Conservation (phyloP, 306 rosid species). For the Amphicarpaea edgeworthii region DNA sequence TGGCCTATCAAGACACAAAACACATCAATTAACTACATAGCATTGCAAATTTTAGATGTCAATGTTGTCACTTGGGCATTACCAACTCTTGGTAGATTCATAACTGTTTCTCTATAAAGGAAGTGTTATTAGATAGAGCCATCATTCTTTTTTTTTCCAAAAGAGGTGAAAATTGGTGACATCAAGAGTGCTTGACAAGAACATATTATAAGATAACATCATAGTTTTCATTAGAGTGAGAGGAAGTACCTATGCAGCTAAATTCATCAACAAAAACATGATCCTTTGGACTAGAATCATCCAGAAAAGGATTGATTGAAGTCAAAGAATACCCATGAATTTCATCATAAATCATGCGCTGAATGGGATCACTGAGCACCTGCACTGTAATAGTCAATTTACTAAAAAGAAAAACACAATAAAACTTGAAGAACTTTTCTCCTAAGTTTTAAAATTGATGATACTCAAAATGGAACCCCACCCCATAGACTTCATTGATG, state of each 20-base stretch:
- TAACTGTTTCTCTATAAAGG: background rate
- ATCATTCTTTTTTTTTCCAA: background rate
- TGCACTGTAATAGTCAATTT: conserved; percentile 62
- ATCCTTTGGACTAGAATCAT: conserved; percentile 72
- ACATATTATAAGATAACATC: conserved; percentile 14
- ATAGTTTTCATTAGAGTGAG: background rate
- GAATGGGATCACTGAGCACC: conserved; percentile 97
- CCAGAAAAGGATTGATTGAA: conserved; percentile 82
- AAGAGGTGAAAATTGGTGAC: background rate
- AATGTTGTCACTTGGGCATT: background rate
- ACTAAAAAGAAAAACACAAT: background rate
- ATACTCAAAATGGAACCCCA: conserved; percentile 52
- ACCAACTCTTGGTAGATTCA: background rate
- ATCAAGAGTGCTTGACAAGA: conserved; percentile 3
- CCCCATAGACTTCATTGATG: conserved; percentile 90
- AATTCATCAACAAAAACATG: conserved; percentile 92
- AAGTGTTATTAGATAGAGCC: background rate
- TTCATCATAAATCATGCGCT: conserved; percentile 92
- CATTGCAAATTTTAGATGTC: background rate
- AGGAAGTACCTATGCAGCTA: conserved; percentile 86
- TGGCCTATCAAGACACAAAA: conserved; percentile 26
- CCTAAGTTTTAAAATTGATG: conserved; percentile 26
- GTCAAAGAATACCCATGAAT: conserved; percentile 94
- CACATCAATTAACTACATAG: conserved; percentile 2
- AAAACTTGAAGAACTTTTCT: conserved; percentile 5